Evolutionary conservation across 805 yeast genomes (phyloP).

Genomic region (Vanderwaltozyma tropicalis): DNA sequence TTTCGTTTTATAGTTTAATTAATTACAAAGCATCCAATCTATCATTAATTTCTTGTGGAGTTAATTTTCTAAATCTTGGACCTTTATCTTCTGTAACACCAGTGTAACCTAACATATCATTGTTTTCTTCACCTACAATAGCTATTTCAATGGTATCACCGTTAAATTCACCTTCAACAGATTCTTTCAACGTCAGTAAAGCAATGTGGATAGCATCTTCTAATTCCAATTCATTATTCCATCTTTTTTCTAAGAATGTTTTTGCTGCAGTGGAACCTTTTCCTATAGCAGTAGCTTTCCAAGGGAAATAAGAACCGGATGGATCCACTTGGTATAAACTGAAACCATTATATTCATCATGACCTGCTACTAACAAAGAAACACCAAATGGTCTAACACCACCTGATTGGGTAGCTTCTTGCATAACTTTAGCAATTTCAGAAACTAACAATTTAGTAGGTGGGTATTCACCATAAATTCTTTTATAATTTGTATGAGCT

Average conservation of each 20-base stretch:
- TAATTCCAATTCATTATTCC: slow-evolving; percentile 93
- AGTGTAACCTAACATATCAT: slow-evolving; percentile 68
- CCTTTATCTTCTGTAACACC: slow-evolving; percentile 75
- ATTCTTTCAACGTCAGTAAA: slow-evolving; percentile 82
- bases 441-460: slow-evolving; percentile 90
- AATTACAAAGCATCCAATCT: slow-evolving; percentile 77
- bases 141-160: slow-evolving; percentile 94
- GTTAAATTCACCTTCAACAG: slow-evolving; percentile 95
- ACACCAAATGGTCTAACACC: slow-evolving; percentile 99
- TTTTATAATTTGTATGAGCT: slow-evolving; percentile 85
- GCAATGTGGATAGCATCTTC: slow-evolving; percentile 99
- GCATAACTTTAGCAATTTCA: slow-evolving; percentile 93
- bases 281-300: slow-evolving; percentile 99
- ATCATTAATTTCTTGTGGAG: slow-evolving; percentile 90
- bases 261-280: slow-evolving; percentile 94
- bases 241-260: slow-evolving; percentile 92
- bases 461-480: slow-evolving; percentile 92
- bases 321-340: slow-evolving; percentile 96
- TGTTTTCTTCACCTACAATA: slow-evolving; percentile 74
- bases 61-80: slow-evolving; percentile 77
- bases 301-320: slow-evolving; percentile 93
- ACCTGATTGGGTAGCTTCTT: slow-evolving; percentile 96
- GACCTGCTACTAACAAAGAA: slow-evolving; percentile 85
- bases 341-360: slow-evolving; percentile 65
- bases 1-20: not conserved